Evolutionary conservation across 2,329 filamentous ascomycete species (phyloP).

Genomic region (Zymoseptoria brevis): DNA sequence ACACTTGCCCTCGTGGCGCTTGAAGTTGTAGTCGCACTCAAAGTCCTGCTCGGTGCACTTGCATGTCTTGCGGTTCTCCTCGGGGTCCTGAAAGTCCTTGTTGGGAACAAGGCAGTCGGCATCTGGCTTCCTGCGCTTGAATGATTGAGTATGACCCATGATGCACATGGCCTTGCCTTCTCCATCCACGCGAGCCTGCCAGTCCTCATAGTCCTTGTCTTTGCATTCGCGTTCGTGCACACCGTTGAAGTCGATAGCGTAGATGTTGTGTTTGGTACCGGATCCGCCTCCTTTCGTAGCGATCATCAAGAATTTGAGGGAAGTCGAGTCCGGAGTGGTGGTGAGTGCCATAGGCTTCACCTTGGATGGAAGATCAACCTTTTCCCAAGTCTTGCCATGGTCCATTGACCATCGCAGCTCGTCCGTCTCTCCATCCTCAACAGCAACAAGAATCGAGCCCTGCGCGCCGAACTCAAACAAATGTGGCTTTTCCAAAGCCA

Average conservation of each 20-base stretch:
- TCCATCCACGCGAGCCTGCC: slow-evolving; percentile 75
- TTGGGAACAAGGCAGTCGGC: slow-evolving; percentile 77
- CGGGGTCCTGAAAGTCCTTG: slow-evolving; percentile 71
- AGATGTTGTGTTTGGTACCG: slow-evolving; percentile 47
- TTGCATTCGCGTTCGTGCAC: slow-evolving; percentile 75
- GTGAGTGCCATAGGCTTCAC: slow-evolving; percentile 68
- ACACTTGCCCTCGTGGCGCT: slow-evolving; percentile 61
- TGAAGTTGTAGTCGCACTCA: slow-evolving; percentile 93
- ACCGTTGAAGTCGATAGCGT: slow-evolving; percentile 75
- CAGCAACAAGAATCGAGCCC: slow-evolving; percentile 77
- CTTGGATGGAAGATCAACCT: slow-evolving; percentile 59
- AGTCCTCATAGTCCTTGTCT: slow-evolving; percentile 70
- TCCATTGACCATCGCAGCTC: slow-evolving; percentile 73
- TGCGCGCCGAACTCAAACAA: slow-evolving; percentile 96
- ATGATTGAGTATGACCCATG: slow-evolving; percentile 93
- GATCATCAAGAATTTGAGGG: slow-evolving; percentile 77
- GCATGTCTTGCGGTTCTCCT: slow-evolving; percentile 63
- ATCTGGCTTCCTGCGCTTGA: slow-evolving; percentile 73
- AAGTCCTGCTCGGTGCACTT: slow-evolving; percentile 79
- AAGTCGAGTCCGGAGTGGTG: slow-evolving; percentile 87
- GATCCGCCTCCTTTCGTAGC: slow-evolving; percentile 50
- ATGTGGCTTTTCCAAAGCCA: slow-evolving; percentile 69
- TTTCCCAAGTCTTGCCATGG: slow-evolving; percentile 78
- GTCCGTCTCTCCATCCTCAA: slow-evolving; percentile 60
- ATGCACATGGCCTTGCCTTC: slow-evolving; percentile 77